These are phyloP conservation scores for Eucalyptus leucophloia DNA, from an alignment of 345 rosid species.

Conservation along the genomic window DNA sequence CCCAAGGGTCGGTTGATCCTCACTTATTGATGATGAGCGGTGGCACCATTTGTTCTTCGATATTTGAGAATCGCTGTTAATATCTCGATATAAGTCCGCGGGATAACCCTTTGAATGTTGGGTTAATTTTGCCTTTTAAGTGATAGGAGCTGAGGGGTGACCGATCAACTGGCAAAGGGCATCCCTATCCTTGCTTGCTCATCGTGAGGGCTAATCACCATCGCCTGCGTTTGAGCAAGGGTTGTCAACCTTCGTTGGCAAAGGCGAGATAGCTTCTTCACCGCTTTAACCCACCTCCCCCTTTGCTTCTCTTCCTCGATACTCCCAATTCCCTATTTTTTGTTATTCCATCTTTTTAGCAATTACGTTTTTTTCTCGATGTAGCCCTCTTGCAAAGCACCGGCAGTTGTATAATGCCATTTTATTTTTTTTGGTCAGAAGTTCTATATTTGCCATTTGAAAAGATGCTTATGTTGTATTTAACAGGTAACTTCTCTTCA, in stretches of 20 bases:
- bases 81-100: fast-evolving
- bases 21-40: neutral
- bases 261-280: neutral
- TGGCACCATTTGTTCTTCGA: fast-evolving
- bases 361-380: neutral
- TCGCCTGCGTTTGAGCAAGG: neutral
- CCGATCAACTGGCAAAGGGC: neutral
- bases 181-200: neutral
- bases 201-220: neutral
- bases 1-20: neutral
- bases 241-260: fast-evolving
- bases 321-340: neutral
- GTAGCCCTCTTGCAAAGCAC: neutral
- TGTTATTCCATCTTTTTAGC: neutral
- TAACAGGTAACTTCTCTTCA: neutral
- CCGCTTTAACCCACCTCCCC: neutral
- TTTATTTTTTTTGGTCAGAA: neutral
- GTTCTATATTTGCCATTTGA: neutral
- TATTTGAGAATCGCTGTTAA: fast-evolving
- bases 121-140: fast-evolving
- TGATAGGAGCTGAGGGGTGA: neutral
- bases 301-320: neutral
- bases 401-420: fast-evolving
- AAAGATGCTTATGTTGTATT: neutral
- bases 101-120: neutral